phyloP scores from a whole-genome alignment of 148 eudicot species.

The Polygonum aviculare region DNA sequence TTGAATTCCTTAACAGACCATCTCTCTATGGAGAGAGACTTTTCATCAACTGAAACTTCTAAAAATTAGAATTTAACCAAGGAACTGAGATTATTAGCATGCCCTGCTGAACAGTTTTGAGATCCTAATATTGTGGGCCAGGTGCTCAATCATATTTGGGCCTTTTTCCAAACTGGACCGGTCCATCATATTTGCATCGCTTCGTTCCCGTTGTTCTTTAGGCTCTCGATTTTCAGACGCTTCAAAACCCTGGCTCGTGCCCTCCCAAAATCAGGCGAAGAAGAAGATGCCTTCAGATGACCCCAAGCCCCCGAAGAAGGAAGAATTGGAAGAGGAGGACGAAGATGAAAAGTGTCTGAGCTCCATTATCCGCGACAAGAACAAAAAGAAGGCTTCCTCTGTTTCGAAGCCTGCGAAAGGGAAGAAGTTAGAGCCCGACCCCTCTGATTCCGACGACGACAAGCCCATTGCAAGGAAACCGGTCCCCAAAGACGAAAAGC shows the following conservation, averaged over 20 bases:
- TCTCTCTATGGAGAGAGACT: too few species aligned
- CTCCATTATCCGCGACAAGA: constrained; percentile 9
- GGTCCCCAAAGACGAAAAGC: constrained; percentile 22
- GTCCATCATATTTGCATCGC: not conserved
- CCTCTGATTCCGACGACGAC: constrained; percentile 26
- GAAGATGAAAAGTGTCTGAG: constrained; percentile 12
- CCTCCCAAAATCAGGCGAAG: not conserved
- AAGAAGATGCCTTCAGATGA: constrained; percentile 37
- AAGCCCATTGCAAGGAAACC: constrained; percentile 25
- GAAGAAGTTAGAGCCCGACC: not conserved
- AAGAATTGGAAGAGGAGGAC: constrained; percentile 22
- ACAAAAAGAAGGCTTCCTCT: constrained; percentile 10
- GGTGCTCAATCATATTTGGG: not conserved
- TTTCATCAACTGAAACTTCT: too few species aligned
- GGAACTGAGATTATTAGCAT: too few species aligned
- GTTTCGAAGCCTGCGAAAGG: not conserved
- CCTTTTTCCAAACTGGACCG: not conserved
- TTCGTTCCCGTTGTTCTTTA: not conserved
- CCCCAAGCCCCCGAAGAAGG: constrained; percentile 32
- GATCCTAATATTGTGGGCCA: too few species aligned
- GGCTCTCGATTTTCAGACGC: not conserved
- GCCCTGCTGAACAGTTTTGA: too few species aligned
- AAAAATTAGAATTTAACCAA: too few species aligned
- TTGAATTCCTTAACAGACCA: too few species aligned
- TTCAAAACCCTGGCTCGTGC: constrained; percentile 1